phyloP scores from a whole-genome alignment of 164 flowering plant genomes.

The Umbilicus rupestris region DNA sequence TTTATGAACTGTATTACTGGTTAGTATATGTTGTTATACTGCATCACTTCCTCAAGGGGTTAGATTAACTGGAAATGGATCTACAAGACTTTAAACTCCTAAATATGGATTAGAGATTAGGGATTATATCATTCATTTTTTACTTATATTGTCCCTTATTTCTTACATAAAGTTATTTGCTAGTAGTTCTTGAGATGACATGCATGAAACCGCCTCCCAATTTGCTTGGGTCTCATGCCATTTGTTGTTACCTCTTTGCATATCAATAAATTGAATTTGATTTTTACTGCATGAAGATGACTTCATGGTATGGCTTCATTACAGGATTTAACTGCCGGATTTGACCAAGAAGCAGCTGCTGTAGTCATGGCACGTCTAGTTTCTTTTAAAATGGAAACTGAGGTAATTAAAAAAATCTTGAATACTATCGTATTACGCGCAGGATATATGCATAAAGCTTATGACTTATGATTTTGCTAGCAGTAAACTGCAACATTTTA shows the following conservation, averaged over 20 bases:
- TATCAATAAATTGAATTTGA: not conserved
- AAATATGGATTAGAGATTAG: no score
- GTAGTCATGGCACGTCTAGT: conserved; percentile 89
- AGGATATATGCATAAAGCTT: not conserved
- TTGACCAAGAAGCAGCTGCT: conserved; percentile 99
- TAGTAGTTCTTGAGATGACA: no score
- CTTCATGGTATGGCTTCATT: not conserved
- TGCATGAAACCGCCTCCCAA: not conserved
- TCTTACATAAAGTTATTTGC: not conserved
- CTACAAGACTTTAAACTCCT: not conserved
- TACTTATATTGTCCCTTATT: not conserved
- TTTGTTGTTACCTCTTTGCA: not conserved
- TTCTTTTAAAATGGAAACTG: conserved; percentile 92
- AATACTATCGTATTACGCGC: not conserved
- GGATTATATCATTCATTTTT: not conserved
- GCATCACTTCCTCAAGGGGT: not conserved
- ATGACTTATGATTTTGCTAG: not conserved
- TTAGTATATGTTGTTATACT: not conserved
- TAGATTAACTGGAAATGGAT: not conserved
- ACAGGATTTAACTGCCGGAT: conserved; percentile 89
- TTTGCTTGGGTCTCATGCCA: not conserved
- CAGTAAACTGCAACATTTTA: not conserved
- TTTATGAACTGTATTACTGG: not conserved
- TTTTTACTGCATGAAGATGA: not conserved
- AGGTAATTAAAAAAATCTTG: conserved; percentile 38